These are phyloP conservation scores for Xylariaceae sp. DNA, from an alignment of 2,329 filamentous ascomycete genomes.

Conservation along the genomic window DNA sequence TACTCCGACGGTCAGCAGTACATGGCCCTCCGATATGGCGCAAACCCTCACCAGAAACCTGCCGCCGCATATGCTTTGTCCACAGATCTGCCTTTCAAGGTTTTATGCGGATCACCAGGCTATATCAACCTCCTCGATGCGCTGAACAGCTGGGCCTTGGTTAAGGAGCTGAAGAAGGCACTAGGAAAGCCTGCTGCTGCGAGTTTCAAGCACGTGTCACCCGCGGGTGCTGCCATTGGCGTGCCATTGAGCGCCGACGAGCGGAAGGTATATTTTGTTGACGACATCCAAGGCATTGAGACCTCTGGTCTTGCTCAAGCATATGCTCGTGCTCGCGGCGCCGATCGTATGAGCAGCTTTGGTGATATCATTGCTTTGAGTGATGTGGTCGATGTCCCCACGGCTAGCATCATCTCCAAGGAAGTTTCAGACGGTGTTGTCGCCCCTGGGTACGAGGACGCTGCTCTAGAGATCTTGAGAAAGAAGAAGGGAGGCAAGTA, in stretches of 20 bases:
- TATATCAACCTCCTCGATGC: constrained; percentile 98
- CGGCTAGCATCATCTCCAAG: constrained; percentile 94
- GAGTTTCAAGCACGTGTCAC: constrained; percentile 98
- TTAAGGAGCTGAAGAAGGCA: constrained; percentile 90
- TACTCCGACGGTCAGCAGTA: constrained; percentile 86
- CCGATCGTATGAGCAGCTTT: constrained; percentile 98
- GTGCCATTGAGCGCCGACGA: constrained; percentile 80
- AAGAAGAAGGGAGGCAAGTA: constrained; percentile 99
- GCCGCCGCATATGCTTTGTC: constrained; percentile 75
- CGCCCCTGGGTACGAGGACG: constrained; percentile 77
- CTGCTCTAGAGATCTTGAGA: constrained; percentile 82
- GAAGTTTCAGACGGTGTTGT: constrained; percentile 98
- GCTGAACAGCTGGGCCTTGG: constrained; percentile 92
- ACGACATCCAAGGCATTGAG: constrained; percentile 87
- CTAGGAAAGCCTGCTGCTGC: constrained; percentile 85
- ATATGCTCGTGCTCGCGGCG: constrained; percentile 89
- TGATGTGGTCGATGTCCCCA: constrained; percentile 83
- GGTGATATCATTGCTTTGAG: constrained; percentile 94
- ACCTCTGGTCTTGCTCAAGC: constrained; percentile 83
- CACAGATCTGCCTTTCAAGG: constrained; percentile 84
- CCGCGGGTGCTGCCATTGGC: constrained; percentile 90
- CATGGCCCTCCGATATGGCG: constrained; percentile 82
- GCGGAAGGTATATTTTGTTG: constrained; percentile 96
- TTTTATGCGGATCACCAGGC: constrained; percentile 80
- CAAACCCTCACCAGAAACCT: constrained; percentile 97